These are phyloP conservation scores for Globisporangium echinulatum DNA, from an alignment of 352 stramenopile species.

Conservation along the genomic window DNA sequence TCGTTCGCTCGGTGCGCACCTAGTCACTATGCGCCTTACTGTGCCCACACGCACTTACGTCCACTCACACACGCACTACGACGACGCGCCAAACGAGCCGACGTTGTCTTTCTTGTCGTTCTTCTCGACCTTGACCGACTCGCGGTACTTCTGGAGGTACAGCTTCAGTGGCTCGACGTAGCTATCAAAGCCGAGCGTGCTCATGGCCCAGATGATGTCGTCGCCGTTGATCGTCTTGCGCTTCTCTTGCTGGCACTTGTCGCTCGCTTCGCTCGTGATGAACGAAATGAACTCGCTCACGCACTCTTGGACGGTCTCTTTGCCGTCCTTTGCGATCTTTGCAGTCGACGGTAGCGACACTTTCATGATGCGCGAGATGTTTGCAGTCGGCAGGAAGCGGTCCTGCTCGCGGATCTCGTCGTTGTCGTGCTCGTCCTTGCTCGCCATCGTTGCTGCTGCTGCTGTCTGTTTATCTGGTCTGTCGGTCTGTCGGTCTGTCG, in stretches of 20 bases:
- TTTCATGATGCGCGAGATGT: constrained; percentile 99
- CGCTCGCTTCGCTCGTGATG: constrained; percentile 97
- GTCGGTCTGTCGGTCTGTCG: not conserved
- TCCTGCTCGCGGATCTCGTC: constrained; percentile 94
- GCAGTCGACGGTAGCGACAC: constrained; percentile 96
- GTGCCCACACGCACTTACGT: not conserved
- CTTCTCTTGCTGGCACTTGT: constrained; percentile 99
- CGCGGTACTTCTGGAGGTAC: constrained; percentile 98
- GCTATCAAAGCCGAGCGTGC: constrained; percentile 98
- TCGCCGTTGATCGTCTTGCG: constrained; percentile 99
- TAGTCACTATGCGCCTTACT: not conserved
- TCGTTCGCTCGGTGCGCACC: too few relatives aligned
- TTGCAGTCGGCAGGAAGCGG: constrained; percentile 98
- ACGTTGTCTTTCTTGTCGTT: constrained; percentile 90
- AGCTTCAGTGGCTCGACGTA: constrained; percentile 99
- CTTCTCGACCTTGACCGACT: constrained; percentile 90
- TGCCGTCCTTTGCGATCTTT: constrained; percentile 99
- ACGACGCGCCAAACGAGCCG: constrained; percentile 78
- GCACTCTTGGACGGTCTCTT: constrained; percentile 99
- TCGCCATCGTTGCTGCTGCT: constrained; percentile 40
- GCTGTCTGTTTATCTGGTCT: not conserved
- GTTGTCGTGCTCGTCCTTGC: constrained; percentile 83
- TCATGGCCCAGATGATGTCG: constrained; percentile 99
- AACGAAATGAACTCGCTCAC: constrained; percentile 99
- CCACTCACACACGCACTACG: constrained; percentile 26